Conservation (phyloP, 1,139 yeast species). For the Yueomyces sp. region DNA sequence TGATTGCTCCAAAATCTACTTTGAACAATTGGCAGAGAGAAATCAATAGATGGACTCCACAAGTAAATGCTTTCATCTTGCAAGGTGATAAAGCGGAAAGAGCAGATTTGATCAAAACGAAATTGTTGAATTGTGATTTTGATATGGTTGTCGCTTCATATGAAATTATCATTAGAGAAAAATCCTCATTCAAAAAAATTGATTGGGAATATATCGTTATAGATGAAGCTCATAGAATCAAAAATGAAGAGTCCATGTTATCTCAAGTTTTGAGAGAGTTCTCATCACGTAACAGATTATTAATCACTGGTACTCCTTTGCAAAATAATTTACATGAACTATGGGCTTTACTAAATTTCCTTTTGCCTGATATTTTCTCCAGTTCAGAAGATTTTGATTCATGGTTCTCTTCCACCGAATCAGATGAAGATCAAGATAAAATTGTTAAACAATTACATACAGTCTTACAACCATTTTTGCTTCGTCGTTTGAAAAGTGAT, state of each 20-base stretch:
- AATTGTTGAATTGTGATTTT: conserved; percentile 59
- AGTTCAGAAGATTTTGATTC: conserved; percentile 83
- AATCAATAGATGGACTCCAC: conserved; percentile 91
- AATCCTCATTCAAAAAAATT: conserved; percentile 62
- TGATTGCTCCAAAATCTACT: conserved; percentile 91
- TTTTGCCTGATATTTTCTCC: conserved; percentile 88
- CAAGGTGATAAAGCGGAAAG: conserved; percentile 84
- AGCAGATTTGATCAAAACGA: conserved; percentile 42
- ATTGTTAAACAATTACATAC: conserved; percentile 80
- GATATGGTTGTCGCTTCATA: conserved; percentile 85
- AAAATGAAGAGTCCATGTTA: conserved; percentile 81
- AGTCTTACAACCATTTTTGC: conserved; percentile 72
- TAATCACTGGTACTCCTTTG: conserved; percentile 92
- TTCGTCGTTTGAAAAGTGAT: conserved; percentile 83
- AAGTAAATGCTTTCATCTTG: conserved; percentile 71
- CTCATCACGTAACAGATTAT: conserved; percentile 68
- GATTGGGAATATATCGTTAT: conserved; percentile 91
- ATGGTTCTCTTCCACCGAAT: conserved; percentile 53
- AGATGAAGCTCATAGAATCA: conserved; percentile 95
- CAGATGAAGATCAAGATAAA: conserved; percentile 49
- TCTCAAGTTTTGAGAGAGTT: conserved; percentile 84
- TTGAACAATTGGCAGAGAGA: conserved; percentile 94
- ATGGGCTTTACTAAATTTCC: conserved; percentile 86
- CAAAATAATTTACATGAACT: conserved; percentile 91
- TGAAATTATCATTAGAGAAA: conserved; percentile 87